A percentile compares a stretch with the other conserved stretches of the same genome.
These are phyloP conservation scores for Jaenimonas drosophilae DNA, from an alignment of 208 protist genomes.

Conservation along the genomic window DNA sequence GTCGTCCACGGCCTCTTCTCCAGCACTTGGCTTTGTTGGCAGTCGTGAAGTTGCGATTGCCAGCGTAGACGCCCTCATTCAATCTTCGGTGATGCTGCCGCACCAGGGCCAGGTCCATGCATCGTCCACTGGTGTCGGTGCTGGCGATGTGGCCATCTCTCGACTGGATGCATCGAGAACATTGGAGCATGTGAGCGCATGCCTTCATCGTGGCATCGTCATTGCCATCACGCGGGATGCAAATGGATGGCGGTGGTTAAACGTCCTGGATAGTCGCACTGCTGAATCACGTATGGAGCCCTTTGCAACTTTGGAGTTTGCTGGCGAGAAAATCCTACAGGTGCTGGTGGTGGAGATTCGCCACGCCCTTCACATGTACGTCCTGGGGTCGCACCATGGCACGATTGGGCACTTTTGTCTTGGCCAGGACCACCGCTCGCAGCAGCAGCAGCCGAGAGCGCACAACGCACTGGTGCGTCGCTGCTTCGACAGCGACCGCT, in stretches of 20 bases:
- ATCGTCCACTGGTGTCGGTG: neutral
- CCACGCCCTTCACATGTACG: conserved; percentile 64
- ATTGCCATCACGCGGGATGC: conserved; percentile 64
- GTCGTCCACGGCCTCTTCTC: too few relatives aligned
- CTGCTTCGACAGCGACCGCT: conserved; percentile 21
- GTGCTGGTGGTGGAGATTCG: conserved; percentile 39
- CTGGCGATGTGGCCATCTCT: conserved; percentile 12
- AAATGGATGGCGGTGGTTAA: conserved; percentile 79
- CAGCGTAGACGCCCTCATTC: too few relatives aligned
- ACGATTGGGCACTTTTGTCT: conserved; percentile 58
- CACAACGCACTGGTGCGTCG: conserved; percentile 22
- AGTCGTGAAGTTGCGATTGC: too few relatives aligned
- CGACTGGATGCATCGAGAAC: conserved; percentile 26
- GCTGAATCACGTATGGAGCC: conserved; percentile 45
- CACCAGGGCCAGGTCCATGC: neutral
- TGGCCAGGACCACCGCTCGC: conserved; percentile 19
- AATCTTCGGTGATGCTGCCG: too few relatives aligned
- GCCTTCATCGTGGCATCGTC: conserved; percentile 27
- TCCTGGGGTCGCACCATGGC: conserved; percentile 44
- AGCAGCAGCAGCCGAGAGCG: neutral
- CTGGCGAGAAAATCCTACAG: conserved; percentile 46
- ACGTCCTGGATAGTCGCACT: conserved; percentile 53
- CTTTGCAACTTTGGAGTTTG: conserved; percentile 60
- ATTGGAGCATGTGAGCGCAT: conserved; percentile 55
- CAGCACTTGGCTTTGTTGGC: too few relatives aligned